Conservation (phyloP, 2,329 filamentous ascomycete genomes). For the Juglanconis sp. region DNA sequence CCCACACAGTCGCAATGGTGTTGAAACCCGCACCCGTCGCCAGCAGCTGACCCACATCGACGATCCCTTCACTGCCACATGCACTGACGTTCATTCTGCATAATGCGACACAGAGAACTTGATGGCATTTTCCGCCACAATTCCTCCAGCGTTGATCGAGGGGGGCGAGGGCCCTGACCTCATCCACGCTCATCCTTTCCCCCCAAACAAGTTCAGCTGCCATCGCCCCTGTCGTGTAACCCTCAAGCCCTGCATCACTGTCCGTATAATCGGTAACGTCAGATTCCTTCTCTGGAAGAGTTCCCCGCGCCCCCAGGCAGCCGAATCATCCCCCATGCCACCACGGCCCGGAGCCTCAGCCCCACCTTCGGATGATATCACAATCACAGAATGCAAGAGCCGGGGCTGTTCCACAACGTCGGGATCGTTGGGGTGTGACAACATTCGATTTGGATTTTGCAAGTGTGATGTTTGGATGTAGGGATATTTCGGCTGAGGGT, state of each 20-base stretch:
- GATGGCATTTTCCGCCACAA: constrained; percentile 6
- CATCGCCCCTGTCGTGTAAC: constrained; percentile 1
- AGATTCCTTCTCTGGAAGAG: not conserved
- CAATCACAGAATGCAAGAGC: not conserved
- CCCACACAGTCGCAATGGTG: constrained; percentile 12
- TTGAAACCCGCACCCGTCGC: not conserved
- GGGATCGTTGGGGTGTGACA: not conserved
- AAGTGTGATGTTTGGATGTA: not conserved
- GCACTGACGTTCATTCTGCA: constrained; percentile 4
- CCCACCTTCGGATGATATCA: constrained; percentile 1
- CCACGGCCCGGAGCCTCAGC: not conserved
- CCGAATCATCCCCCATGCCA: not conserved
- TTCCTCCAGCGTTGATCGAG: not conserved
- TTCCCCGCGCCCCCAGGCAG: not conserved
- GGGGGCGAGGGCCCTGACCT: not conserved
- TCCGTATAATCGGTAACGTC: too few species aligned
- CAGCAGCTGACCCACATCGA: constrained; percentile 1
- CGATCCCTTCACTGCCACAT: constrained; percentile 6
- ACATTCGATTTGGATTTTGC: not conserved
- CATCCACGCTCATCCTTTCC: not conserved
- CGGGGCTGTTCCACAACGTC: not conserved
- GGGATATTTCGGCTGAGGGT: too few species aligned
- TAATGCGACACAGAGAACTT: not conserved
- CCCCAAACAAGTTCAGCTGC: not conserved
- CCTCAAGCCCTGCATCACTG: constrained; percentile 4